These are phyloP conservation scores for Euphorbia celastroides DNA, from an alignment of 441 rosid genomes.

Conservation along the genomic window DNA sequence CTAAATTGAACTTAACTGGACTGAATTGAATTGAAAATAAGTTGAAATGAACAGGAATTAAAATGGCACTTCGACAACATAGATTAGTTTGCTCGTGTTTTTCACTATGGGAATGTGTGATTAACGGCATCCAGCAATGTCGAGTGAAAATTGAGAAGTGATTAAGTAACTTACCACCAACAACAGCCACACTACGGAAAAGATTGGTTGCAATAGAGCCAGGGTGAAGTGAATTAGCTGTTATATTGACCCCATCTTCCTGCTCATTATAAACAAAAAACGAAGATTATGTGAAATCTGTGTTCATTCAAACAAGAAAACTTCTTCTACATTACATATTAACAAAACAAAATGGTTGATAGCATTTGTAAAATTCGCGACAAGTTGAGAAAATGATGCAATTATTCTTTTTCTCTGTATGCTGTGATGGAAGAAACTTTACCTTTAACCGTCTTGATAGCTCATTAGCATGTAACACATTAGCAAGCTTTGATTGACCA, in stretches of 20 bases:
- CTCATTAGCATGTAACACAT: constrained; percentile 61
- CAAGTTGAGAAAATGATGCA: not conserved
- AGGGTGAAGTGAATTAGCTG: constrained; percentile 64
- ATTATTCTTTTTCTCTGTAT: not conserved
- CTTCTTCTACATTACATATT: no score
- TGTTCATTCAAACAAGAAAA: no score
- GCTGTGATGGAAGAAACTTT: not conserved
- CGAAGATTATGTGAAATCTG: no score
- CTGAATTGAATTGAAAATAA: no score
- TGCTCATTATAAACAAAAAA: constrained; percentile 18
- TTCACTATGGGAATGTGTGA: not conserved
- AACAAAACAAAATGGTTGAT: no score
- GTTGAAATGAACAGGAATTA: no score
- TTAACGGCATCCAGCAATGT: not conserved
- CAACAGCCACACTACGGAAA: constrained; percentile 30
- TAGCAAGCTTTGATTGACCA: constrained; percentile 67
- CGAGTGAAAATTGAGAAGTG: not conserved
- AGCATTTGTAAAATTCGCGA: not conserved
- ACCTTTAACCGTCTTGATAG: constrained; percentile 54
- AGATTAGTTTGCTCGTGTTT: not conserved
- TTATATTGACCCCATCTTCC: no score
- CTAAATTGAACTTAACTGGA: no score
- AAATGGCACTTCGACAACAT: not conserved
- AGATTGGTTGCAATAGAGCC: constrained; percentile 53
- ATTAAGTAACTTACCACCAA: constrained; percentile 30